Conservation (phyloP, 257 asterid genomes). For the Osmanthus fragrans region DNA sequence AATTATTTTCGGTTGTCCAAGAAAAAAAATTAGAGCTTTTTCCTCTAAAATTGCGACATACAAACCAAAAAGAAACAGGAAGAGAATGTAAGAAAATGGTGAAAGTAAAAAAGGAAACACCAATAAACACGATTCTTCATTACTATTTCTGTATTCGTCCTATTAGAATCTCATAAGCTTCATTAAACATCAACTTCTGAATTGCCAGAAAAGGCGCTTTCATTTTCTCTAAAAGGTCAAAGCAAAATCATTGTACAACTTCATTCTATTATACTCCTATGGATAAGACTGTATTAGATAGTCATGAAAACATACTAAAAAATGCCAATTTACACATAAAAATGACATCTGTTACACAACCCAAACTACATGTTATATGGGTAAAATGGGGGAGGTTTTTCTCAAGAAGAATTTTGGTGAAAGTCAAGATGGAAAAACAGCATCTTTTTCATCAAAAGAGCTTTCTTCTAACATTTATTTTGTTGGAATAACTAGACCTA, state of each 20-base stretch:
- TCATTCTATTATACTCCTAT: background rate
- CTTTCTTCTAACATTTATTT: background rate
- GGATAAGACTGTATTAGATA: background rate
- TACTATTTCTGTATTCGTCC: background rate
- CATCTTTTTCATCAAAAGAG: conserved; percentile 8
- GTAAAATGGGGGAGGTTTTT: background rate
- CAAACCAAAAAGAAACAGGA: background rate
- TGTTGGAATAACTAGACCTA: background rate
- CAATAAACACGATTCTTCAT: background rate
- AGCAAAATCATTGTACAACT: background rate
- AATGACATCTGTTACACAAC: background rate
- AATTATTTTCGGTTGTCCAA: too few species aligned
- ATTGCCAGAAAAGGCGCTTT: background rate
- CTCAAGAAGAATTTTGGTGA: background rate
- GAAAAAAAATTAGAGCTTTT: background rate
- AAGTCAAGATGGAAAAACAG: background rate
- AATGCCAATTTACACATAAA: conserved; percentile 1
- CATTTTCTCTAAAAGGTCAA: background rate
- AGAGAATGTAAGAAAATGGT: background rate
- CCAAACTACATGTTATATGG: conserved; percentile 6
- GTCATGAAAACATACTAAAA: conserved; percentile 6
- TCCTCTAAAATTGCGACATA: too few species aligned
- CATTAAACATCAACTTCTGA: conserved; percentile 8
- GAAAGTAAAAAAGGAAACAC: background rate
- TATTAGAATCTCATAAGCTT: background rate